These are phyloP conservation scores for Trypanosoma lewisi DNA, from an alignment of 208 protist genomes.

Conservation along the genomic window DNA sequence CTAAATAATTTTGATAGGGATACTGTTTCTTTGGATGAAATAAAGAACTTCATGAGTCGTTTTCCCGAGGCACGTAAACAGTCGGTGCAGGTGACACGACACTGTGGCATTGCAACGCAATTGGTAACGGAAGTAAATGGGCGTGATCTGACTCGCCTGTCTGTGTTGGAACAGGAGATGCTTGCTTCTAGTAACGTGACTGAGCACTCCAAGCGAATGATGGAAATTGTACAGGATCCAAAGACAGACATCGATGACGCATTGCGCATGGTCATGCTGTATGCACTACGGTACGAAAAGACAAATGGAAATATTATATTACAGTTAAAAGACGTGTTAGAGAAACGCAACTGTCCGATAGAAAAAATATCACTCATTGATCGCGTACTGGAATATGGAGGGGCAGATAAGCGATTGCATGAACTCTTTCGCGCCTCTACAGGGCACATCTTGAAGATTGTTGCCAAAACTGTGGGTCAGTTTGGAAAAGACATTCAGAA, in stretches of 20 bases:
- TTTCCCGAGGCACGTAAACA: slow-evolving; percentile 83
- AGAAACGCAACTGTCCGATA: slow-evolving; percentile 49
- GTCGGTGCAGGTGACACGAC: slow-evolving; percentile 75
- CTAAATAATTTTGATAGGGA: slow-evolving; percentile 82
- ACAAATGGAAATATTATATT: slow-evolving; percentile 56
- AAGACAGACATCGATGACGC: slow-evolving; percentile 83
- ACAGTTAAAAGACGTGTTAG: slow-evolving; percentile 63
- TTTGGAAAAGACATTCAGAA: slow-evolving; percentile 93
- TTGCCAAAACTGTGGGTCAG: slow-evolving; percentile 73
- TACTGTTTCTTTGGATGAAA: slow-evolving; percentile 82
- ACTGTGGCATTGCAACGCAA: slow-evolving; percentile 78
- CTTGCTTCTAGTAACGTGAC: slow-evolving; percentile 64
- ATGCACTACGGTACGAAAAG: slow-evolving; percentile 79
- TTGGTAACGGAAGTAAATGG: slow-evolving; percentile 79
- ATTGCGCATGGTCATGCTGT: slow-evolving; percentile 76
- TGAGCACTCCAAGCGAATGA: slow-evolving; percentile 72
- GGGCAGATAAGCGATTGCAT: slow-evolving; percentile 62
- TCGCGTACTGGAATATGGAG: slow-evolving; percentile 61
- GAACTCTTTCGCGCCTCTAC: slow-evolving; percentile 73
- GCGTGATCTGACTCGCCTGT: slow-evolving; percentile 78
- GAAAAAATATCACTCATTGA: slow-evolving; percentile 75
- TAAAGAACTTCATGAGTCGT: slow-evolving; percentile 84
- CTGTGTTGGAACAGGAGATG: slow-evolving; percentile 86
- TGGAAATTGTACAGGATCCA: slow-evolving; percentile 81
- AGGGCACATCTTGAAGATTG: slow-evolving; percentile 72